Conservation (phyloP, 2,329 filamentous ascomycete genomes). For the Neofusicoccum cordaticola region DNA sequence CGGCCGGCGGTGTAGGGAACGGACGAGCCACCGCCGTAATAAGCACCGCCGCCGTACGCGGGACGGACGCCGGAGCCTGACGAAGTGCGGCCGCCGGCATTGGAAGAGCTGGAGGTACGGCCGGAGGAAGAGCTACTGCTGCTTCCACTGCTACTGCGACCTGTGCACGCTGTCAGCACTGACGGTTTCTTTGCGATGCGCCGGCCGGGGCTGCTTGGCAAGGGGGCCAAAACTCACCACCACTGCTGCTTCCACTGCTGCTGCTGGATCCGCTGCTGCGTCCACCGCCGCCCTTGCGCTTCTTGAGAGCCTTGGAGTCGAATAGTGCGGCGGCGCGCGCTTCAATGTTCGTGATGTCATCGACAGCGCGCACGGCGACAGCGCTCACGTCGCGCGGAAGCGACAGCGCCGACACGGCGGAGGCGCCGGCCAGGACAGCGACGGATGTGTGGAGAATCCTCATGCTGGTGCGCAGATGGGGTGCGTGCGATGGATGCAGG, state of each 20-base stretch:
- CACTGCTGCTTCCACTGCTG: not conserved
- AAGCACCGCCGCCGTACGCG: conserved; percentile 59
- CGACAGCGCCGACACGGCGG: conserved; percentile 7
- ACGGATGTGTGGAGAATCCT: not conserved
- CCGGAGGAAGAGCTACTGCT: conserved; percentile 19
- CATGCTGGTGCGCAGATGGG: not conserved
- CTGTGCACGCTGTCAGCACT: conserved; percentile 19
- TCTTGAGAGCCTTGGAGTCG: conserved; percentile 31
- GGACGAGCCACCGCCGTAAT: conserved; percentile 61
- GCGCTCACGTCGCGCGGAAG: conserved; percentile 23
- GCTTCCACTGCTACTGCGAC: conserved; percentile 13
- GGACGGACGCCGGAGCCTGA: conserved; percentile 58
- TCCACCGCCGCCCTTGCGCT: conserved; percentile 37
- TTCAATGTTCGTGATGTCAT: conserved; percentile 21
- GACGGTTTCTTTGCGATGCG: not conserved
- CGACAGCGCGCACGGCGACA: conserved; percentile 24
- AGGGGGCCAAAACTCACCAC: not conserved
- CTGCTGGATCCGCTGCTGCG: conserved; percentile 19
- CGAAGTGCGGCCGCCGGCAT: conserved; percentile 45
- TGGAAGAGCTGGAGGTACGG: conserved; percentile 28
- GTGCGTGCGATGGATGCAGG: not conserved
- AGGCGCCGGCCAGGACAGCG: not conserved
- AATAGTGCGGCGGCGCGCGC: conserved; percentile 25
- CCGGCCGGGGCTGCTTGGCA: not conserved
- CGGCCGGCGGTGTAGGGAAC: conserved; percentile 60